Conservation (phyloP, 2,329 filamentous ascomycete species). For the Passalora sequoiae region DNA sequence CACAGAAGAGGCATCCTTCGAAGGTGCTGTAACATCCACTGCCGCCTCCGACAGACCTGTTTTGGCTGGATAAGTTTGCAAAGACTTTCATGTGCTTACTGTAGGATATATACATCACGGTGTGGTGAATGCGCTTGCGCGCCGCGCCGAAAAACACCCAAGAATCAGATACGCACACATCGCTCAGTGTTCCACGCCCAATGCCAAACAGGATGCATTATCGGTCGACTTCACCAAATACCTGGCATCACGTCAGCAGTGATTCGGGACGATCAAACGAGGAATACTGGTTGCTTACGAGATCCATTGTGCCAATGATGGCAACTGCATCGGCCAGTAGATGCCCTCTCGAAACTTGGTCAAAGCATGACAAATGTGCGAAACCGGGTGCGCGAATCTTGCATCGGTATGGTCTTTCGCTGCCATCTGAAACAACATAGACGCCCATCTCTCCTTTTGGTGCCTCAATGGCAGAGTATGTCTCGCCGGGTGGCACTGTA, state of each 20-base stretch:
- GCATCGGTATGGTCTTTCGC: slow-evolving; percentile 92
- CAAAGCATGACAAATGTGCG: slow-evolving; percentile 88
- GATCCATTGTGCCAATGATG: slow-evolving; percentile 65
- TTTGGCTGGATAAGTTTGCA: no score
- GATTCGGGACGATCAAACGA: no score
- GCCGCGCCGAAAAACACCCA: neutral
- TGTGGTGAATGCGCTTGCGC: neutral
- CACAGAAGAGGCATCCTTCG: no score
- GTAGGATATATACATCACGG: neutral
- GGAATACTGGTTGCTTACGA: no score
- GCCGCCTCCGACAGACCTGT: no score
- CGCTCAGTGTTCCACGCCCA: neutral
- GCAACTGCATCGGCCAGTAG: slow-evolving; percentile 93
- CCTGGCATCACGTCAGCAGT: no score
- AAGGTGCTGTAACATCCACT: no score
- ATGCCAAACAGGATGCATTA: slow-evolving; percentile 8
- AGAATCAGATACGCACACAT: neutral
- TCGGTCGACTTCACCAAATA: slow-evolving; percentile 59
- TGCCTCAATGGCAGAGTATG: slow-evolving; percentile 97
- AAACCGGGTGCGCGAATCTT: slow-evolving; percentile 97
- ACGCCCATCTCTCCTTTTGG: slow-evolving; percentile 99
- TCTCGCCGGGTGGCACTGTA: slow-evolving; percentile 92
- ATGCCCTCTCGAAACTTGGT: slow-evolving; percentile 88
- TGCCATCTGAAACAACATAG: slow-evolving; percentile 91
- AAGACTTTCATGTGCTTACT: neutral